Percentiles rank a stretch among this genome's conserved stretches.
Evolutionary conservation across 2,329 filamentous ascomycete genomes (phyloP).

Genomic region (Huntiella savannae): DNA sequence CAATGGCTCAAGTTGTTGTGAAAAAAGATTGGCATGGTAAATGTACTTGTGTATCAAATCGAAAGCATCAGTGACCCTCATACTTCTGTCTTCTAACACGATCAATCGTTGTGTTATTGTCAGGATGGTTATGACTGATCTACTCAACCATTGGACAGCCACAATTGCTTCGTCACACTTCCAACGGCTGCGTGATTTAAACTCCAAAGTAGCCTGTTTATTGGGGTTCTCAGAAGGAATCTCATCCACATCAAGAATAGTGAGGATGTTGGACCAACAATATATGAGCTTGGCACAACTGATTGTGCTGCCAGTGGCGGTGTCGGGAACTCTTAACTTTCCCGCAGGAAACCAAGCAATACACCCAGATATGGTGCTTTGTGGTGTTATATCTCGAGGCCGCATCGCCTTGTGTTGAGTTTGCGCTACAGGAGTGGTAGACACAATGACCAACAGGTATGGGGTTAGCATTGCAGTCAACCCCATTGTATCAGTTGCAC

Average conservation of each 20-base stretch:
- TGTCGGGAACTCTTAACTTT: slow-evolving; percentile 60
- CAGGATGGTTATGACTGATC: slow-evolving; percentile 75
- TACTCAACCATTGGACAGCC: slow-evolving; percentile 88
- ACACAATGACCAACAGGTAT: slow-evolving; percentile 89
- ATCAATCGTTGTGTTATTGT: slow-evolving; percentile 89
- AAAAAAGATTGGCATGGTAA: slow-evolving; percentile 81
- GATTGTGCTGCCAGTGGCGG: slow-evolving; percentile 44
- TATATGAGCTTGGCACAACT: slow-evolving; percentile 83
- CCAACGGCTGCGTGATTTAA: slow-evolving; percentile 73
- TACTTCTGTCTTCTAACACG: slow-evolving; percentile 71
- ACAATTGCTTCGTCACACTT: slow-evolving; percentile 89
- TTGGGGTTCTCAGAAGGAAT: slow-evolving; percentile 48
- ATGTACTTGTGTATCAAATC: slow-evolving; percentile 84
- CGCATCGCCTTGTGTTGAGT: slow-evolving; percentile 87
- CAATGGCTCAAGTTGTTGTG: slow-evolving; percentile 60
- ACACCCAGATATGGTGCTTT: slow-evolving; percentile 83
- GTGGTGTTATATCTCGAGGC: slow-evolving; percentile 76
- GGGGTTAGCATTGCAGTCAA: slow-evolving; percentile 90
- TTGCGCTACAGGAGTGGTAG: slow-evolving; percentile 86
- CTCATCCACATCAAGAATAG: slow-evolving; percentile 74
- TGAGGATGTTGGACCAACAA: slow-evolving; percentile 97
- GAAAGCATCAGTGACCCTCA: slow-evolving; percentile 87
- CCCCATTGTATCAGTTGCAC: slow-evolving; percentile 70
- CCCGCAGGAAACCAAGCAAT: slow-evolving; percentile 96
- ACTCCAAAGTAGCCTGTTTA: slow-evolving; percentile 59